Percentiles rank a stretch among this genome's conserved stretches.
Conservation (phyloP, 305 asterid genomes). For the Rubia balearica region DNA sequence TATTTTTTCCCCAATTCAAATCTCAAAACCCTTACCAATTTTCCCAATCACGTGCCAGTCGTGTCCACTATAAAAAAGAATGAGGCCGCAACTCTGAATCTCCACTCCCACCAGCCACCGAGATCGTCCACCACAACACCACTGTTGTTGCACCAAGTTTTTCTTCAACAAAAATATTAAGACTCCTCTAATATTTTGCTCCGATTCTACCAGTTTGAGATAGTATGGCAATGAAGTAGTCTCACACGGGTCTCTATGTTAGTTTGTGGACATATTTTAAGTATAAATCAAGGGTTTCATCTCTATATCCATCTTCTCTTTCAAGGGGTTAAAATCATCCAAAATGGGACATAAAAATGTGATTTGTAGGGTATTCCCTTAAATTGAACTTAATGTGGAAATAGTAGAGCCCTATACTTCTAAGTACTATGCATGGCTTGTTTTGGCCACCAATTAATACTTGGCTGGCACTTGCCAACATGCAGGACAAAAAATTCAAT, state of each 20-base stretch:
- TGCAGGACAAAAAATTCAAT: background rate
- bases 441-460: background rate
- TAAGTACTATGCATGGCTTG: background rate
- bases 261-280: background rate
- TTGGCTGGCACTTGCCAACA: background rate
- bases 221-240: background rate
- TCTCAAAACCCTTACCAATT: too few relatives aligned
- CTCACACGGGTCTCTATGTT: background rate
- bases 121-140: too few relatives aligned
- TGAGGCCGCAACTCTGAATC: too few relatives aligned
- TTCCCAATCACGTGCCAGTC: too few relatives aligned
- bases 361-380: background rate
- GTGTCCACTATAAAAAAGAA: too few relatives aligned
- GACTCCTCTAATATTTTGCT: too few relatives aligned
- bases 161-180: too few relatives aligned
- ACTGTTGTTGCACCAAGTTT: too few relatives aligned
- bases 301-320: background rate
- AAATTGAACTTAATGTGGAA: background rate
- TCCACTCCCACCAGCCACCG: too few relatives aligned
- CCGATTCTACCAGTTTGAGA: too few relatives aligned
- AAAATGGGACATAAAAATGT: background rate
- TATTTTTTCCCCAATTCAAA: too few relatives aligned
- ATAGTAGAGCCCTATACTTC: slow-evolving; percentile 3
- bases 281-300: background rate
- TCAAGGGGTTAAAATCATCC: background rate